These are phyloP conservation scores for Coniochaeta sp. DNA, from an alignment of 2,329 filamentous ascomycete genomes.

Conservation along the genomic window DNA sequence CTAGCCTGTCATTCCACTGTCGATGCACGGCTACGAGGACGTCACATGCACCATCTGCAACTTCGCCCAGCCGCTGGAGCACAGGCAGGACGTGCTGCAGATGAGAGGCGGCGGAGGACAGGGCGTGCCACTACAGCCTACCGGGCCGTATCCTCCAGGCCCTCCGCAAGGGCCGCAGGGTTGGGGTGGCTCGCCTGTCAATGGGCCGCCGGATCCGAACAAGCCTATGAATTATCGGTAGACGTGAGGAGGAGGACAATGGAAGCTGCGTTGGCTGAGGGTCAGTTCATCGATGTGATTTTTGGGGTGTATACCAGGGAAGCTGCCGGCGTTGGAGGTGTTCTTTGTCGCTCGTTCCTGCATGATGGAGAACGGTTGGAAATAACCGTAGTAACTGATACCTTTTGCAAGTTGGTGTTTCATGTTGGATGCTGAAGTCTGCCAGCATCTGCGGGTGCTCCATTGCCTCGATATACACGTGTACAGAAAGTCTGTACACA, in stretches of 20 bases:
- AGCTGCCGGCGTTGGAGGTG: background rate
- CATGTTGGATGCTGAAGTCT: too few species aligned
- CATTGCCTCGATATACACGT: too few species aligned
- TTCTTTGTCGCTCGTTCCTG: background rate
- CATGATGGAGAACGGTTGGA: too few species aligned
- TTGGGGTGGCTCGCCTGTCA: conserved; percentile 10
- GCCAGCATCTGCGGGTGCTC: too few species aligned
- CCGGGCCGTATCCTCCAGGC: conserved; percentile 11
- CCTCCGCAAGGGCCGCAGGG: conserved; percentile 26
- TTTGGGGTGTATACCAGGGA: background rate
- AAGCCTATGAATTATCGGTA: conserved; percentile 19
- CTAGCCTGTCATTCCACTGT: conserved; percentile 65
- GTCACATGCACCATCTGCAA: conserved; percentile 69
- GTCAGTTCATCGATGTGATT: too few species aligned
- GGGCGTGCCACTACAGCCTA: conserved; percentile 28
- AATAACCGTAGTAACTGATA: too few species aligned
- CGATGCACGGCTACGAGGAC: conserved; percentile 58
- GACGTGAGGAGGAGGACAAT: too few species aligned
- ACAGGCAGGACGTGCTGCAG: conserved; percentile 46
- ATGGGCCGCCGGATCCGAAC: conserved; percentile 11
- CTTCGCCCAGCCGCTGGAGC: conserved; percentile 60
- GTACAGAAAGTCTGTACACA: too few species aligned
- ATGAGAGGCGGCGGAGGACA: conserved; percentile 34
- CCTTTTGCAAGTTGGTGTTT: too few species aligned
- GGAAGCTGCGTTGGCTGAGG: too few species aligned